phyloP scores from a whole-genome alignment of 2,329 filamentous ascomycete genomes.

The Pleoardoris graminearum region DNA sequence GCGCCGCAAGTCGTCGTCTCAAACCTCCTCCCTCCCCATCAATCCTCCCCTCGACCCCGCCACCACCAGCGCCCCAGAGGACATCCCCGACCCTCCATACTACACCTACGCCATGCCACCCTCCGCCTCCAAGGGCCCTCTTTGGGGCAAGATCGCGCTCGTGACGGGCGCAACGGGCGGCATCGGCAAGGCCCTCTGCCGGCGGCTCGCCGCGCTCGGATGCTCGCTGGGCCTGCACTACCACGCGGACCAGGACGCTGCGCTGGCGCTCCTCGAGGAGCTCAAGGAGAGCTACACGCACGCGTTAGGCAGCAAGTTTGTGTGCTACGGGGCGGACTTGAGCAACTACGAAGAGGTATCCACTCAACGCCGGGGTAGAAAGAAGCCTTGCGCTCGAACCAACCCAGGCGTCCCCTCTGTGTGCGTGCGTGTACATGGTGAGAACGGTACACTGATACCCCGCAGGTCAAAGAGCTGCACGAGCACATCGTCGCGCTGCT shows the following conservation, averaged over 20 bases:
- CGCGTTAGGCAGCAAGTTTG: conserved; percentile 28
- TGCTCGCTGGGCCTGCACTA: conserved; percentile 53
- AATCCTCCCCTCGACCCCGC: neutral
- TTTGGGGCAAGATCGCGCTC: conserved; percentile 37
- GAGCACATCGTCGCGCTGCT: conserved; percentile 35
- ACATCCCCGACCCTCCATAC: neutral
- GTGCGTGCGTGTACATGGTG: neutral
- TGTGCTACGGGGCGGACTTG: conserved; percentile 44
- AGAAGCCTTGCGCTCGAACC: too few species aligned
- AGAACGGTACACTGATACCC: neutral
- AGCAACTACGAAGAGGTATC: conserved; percentile 43
- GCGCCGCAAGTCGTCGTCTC: neutral
- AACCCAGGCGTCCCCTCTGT: neutral
- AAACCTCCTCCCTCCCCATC: neutral
- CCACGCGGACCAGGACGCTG: conserved; percentile 37
- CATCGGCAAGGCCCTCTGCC: conserved; percentile 50
- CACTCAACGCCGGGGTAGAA: too few species aligned
- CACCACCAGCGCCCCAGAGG: neutral
- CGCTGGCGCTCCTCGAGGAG: conserved; percentile 23
- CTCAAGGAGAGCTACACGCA: conserved; percentile 25
- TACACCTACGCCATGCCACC: neutral
- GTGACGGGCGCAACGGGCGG: conserved; percentile 52
- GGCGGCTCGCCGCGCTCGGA: conserved; percentile 46
- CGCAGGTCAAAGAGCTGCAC: conserved; percentile 39
- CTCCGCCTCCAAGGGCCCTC: conserved; percentile 4